Evolutionary conservation across 1,139 yeast genomes (phyloP), one percentile per base, ranked within the genome.

Genomic region (Blastobotrys arbuscula): DNA sequence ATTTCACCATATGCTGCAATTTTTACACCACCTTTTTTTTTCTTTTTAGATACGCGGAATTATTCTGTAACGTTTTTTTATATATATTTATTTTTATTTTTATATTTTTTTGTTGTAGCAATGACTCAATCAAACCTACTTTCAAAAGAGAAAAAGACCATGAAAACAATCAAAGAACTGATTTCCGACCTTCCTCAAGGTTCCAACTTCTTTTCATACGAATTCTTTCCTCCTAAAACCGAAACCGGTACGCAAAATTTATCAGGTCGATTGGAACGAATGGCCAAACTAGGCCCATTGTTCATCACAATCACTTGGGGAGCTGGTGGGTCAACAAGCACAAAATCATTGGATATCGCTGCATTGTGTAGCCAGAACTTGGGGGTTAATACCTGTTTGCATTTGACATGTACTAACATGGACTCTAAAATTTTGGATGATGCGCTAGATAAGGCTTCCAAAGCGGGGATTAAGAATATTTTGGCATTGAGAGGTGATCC

Each of bases 291-390:
- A 55, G 90, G 89, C 49, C 97, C 97, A 2, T 69, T 84, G 21
- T 94, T 92, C 65, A 82, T 90, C 47, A 87, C 96, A 2, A 84
- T 94, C 10, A 94, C 99, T 0, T 92, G 98, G 97, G 98, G 98
- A 26, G 97, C 98, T 8, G 97, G 97, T 36, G 98, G 98, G 1
- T 82, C 95, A 2, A 89, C 97, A 4, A 81, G 94, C 47, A 84
- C 79, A 49, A 89, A 88, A 68, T 85, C 97, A 0, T 69, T 92
- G 53, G 94, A 86, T 45, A 72, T 92, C 51, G 96, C 97, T 0
- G 73, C 79, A 18, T 76, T 87, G 2, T 84, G 95, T 60, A 88
- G 84, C 59, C 73, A 77, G 45, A 86, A 83, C 47, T 73, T 89
- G 50, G 87, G 86, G 1, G 46, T 90, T 24, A 87, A 96, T 12